phyloP scores from a whole-genome alignment of 2,329 filamentous ascomycete genomes.

The Fusarium oxysporum region DNA sequence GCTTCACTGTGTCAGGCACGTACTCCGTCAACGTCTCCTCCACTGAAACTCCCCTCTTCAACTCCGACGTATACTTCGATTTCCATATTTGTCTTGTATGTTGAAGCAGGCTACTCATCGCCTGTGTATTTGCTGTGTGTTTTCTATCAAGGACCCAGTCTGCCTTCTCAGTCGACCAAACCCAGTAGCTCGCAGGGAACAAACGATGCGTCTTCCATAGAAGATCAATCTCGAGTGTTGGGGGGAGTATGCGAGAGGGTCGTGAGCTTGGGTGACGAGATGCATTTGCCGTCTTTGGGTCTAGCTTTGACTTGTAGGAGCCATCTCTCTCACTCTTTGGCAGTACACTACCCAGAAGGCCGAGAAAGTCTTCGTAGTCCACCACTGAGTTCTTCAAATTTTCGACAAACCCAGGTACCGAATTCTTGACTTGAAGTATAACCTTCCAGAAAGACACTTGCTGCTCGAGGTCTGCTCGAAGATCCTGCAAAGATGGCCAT shows the following conservation, averaged over 20 bases:
- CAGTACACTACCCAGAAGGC: background rate
- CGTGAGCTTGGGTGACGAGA: background rate
- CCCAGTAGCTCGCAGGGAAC: background rate
- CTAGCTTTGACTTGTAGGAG: background rate
- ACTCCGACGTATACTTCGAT: accelerated
- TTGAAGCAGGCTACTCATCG: accelerated
- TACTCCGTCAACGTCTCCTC: background rate
- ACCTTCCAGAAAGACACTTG: constrained; percentile 3
- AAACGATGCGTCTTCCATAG: constrained; percentile 8
- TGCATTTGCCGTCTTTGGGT: background rate
- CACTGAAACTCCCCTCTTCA: background rate
- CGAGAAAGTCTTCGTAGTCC: background rate
- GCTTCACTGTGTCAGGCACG: background rate
- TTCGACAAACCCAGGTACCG: accelerated
- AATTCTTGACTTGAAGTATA: accelerated
- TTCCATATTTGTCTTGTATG: background rate
- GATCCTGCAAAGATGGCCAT: background rate
- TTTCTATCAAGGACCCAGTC: background rate
- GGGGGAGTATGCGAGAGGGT: background rate
- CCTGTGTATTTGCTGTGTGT: background rate
- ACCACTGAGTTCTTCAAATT: accelerated
- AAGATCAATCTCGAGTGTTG: background rate
- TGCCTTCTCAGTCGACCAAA: background rate
- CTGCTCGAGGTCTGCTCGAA: background rate
- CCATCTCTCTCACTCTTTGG: background rate